Conservation (phyloP, 768 basidiomycete genomes). For the Rhizopogon rudus region DNA sequence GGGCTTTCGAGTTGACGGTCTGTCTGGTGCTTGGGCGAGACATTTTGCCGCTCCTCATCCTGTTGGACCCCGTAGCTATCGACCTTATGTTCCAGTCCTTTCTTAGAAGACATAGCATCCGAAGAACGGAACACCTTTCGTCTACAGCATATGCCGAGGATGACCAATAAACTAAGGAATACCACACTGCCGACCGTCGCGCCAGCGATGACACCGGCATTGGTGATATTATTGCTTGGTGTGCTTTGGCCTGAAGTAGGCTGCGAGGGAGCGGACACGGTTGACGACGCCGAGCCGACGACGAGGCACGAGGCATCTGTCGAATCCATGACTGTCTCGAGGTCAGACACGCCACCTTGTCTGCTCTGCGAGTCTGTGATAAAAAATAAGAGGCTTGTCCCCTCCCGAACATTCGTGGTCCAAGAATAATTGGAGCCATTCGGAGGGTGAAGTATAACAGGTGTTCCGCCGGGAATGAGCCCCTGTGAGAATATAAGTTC, state of each 20-base stretch:
- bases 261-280: slow-evolving; percentile 16
- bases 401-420: slow-evolving; percentile 50
- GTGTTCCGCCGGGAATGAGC: slow-evolving; percentile 57
- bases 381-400: slow-evolving; percentile 53
- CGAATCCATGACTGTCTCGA: slow-evolving; percentile 40
- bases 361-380: slow-evolving; percentile 46
- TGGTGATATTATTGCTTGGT: slow-evolving; percentile 28
- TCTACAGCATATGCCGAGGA: slow-evolving; percentile 44
- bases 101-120: slow-evolving; percentile 27
- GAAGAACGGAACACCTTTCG: slow-evolving; percentile 15
- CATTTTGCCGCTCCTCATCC: slow-evolving; percentile 12
- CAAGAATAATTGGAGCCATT: slow-evolving; percentile 38
- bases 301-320: slow-evolving; percentile 50
- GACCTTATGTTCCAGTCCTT: slow-evolving; percentile 27
- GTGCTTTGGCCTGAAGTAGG: slow-evolving; percentile 15
- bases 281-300: slow-evolving; percentile 47
- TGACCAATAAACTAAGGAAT: slow-evolving; percentile 46
- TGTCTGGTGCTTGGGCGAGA: slow-evolving; percentile 5
- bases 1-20: not conserved
- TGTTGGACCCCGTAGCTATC: slow-evolving; percentile 21
- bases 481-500: slow-evolving; percentile 32
- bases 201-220: slow-evolving; percentile 45
- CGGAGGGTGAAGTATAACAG: slow-evolving; percentile 36
- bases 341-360: slow-evolving; percentile 56
- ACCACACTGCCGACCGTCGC: slow-evolving; percentile 46